Evolutionary conservation across 768 basidiomycete genomes (phyloP).

Genomic region (Leucogyrophana mollusca): DNA sequence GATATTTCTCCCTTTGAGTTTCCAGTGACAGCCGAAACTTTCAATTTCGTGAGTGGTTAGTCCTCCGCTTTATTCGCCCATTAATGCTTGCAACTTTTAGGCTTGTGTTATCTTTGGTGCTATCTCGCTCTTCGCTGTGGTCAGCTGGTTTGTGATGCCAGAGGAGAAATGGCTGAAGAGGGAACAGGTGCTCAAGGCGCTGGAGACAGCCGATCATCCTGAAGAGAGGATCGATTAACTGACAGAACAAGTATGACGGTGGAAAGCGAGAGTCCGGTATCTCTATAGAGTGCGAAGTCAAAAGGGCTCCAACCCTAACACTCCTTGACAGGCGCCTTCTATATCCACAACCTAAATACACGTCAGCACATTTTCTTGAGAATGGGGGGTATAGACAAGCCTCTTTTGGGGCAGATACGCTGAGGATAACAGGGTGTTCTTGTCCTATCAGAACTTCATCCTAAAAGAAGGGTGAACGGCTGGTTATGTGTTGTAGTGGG

Average conservation of each 20-base stretch:
- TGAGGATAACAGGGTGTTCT: slow-evolving; percentile 60
- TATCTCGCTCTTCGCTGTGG: slow-evolving; percentile 74
- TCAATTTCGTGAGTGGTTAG: slow-evolving; percentile 76
- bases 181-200: slow-evolving; percentile 54
- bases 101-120: slow-evolving; percentile 76
- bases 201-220: slow-evolving; percentile 28
- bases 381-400: slow-evolving; percentile 32
- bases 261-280: neutral
- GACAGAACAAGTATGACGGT: neutral
- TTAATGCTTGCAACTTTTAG: slow-evolving; percentile 34
- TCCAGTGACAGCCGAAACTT: slow-evolving; percentile 70
- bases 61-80: slow-evolving; percentile 1
- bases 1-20: slow-evolving; percentile 87
- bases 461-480: too few species aligned
- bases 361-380: slow-evolving; percentile 5
- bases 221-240: neutral
- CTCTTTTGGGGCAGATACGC: slow-evolving; percentile 81
- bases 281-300: neutral
- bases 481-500: too few species aligned
- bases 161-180: slow-evolving; percentile 77
- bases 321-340: slow-evolving; percentile 77
- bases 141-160: slow-evolving; percentile 79
- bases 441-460: slow-evolving; percentile 75
- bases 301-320: slow-evolving; percentile 57
- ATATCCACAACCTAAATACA: slow-evolving; percentile 60